Evolutionary conservation across 1,284 basidiomycete species (phyloP), one percentile per base, ranked within the genome.

Genomic region (Leccinum idahoense): DNA sequence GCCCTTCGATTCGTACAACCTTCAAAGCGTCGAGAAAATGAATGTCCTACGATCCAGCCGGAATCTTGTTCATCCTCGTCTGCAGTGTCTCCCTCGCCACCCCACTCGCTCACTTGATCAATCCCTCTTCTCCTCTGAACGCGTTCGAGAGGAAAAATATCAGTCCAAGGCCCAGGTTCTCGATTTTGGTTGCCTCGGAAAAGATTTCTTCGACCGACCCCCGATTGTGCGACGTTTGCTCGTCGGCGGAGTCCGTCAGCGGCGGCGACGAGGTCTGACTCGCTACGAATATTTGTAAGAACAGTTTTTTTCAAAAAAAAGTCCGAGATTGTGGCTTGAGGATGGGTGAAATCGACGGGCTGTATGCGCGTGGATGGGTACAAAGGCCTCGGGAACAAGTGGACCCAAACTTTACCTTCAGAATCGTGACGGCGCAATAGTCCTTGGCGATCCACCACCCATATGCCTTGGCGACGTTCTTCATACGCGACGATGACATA

Each of bases 131-230:
- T 32, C 78, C 74, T 18, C 72, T 74, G 65, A 87, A 84, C 7
- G 73, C 66, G 59, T 83, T 79, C 2, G 81, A 79, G 37, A 93
- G 70, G 72, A 90, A 92, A 70, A 87, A 89, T 7, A 85, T 75
- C 56, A 94, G 69, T 0, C 92, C 92, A 70, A 87, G 82, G 0
- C 86, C 82, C 37, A 93, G 77, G 12, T 80, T 75, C 64, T 86
- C 81, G 20, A 87, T 75, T 53, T 83, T 79, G 7, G 84, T 81
- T 0, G 84, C 87, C 69, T 88, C 90, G 69, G 87, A 78, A 72
- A 93, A 88, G 2, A 92, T 81, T 61, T 88, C 85, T 72, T 92
- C 89, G 15, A 94, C 71, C 7, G 85, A 74, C 32, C 79, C 80
- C 63, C 85, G 81, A 70, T 88, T 83, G 46, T 83, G 79, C 29